Base-by-base conservation (phyloP, 2,329 filamentous ascomycete genomes). In the Gaeumannomyces tritici region DNA sequence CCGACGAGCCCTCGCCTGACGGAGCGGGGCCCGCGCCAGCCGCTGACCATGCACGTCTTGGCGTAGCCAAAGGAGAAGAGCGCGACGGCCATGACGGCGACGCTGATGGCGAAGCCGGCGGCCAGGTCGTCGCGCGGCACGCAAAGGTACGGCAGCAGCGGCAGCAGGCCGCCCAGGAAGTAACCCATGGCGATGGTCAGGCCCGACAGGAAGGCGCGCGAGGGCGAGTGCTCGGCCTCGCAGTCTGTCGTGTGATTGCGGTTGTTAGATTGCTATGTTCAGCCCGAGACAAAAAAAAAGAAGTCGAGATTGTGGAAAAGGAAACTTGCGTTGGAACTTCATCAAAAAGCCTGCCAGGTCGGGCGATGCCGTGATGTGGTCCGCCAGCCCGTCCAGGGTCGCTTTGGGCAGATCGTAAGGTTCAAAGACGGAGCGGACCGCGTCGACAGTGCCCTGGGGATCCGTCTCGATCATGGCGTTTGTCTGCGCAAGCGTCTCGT, bases 121-220 rank as follows among this genome's bases (percentile, higher is more conserved):
- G 71, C 70, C 13, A 81, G 75, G n/a, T 63, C 55, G 29, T 60
- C 31, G 51, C 72, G 69, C 15, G 65, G 64, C 67, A 81, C 75
- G 69, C 85, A 79, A 66, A 89, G 84, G 74, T 90, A 90, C 1
- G 87, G 87, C 47, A 87, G 73, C 63, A 90, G 77, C 24, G 87
- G 87, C 28, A 89, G 80, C 62, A 89, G 76, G 0, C 87, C 87
- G 29, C 87, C 87, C 27, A 89, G 71, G 61, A 89, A 84, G 70
- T 90, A 90, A 18, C 85, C 85, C 18, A 84, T 68, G 0, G 85
- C 83, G 65, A 90, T 86, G 11, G 84, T 89, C 33, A 86, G 65
- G 5, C 84, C 87, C 0, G 83, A 86, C 55, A 83, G 73, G 69
- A 78, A 66, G 69, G 81, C 70, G 64, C 74, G 67, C 66, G 75